Evolutionary conservation across 768 basidiomycete genomes (phyloP).

Genomic region (Pleurotus sapidus): DNA sequence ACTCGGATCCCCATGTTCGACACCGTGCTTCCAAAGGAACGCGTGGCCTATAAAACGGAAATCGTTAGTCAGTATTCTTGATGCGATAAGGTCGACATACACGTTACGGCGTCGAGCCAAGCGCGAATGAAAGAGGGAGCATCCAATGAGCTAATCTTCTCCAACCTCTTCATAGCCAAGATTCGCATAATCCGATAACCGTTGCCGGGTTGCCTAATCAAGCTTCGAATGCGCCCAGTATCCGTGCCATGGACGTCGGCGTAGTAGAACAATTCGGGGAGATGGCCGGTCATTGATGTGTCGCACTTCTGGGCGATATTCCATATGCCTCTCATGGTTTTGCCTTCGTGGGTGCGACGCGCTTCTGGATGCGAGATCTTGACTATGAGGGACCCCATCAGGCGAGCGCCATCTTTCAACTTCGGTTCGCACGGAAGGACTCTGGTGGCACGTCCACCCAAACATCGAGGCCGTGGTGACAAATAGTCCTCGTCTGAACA

Average conservation of each 20-base stretch:
- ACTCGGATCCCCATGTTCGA: constrained; percentile 29
- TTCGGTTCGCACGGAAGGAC: not conserved
- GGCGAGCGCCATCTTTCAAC: not conserved
- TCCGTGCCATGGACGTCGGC: not conserved
- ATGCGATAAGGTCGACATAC: constrained; percentile 1
- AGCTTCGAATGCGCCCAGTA: not conserved
- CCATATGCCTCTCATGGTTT: not conserved
- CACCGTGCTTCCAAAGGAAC: constrained; percentile 21
- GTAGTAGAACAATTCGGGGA: not conserved
- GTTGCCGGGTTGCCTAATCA: not conserved
- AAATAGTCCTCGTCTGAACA: not conserved
- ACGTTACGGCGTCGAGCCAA: constrained; percentile 5
- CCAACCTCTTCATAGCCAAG: not conserved
- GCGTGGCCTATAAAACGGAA: constrained; percentile 17
- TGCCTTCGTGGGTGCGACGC: not conserved
- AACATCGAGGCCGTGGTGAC: not conserved
- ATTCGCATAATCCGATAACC: not conserved
- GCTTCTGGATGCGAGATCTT: constrained; percentile 1
- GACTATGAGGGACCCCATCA: not conserved
- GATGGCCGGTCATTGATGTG: not conserved
- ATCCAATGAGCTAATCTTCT: not conserved
- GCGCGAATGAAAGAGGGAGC: not conserved
- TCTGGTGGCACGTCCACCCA: not conserved
- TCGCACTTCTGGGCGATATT: not conserved
- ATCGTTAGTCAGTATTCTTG: not conserved